Evolutionary conservation across 805 yeast genomes (phyloP), one percentile per base, ranked within the genome.

Genomic region (Zygosaccharomyces siamensis): DNA sequence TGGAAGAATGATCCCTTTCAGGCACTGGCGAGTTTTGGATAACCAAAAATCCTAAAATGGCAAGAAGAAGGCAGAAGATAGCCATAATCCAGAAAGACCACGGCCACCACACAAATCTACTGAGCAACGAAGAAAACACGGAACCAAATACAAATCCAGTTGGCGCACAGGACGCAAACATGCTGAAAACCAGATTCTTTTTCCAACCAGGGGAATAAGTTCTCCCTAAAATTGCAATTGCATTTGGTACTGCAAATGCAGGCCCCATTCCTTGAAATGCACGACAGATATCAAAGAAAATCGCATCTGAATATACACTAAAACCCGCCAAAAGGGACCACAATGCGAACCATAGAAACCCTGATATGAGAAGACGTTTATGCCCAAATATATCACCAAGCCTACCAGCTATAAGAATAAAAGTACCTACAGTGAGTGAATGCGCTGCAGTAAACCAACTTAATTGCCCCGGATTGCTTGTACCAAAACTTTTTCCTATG

Each of bases 361-460:
- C 89, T 5, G 71, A 52, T 0, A 79, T 45, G 50, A 83, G 73
- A 24, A 80, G 64, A 31, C 59, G 65, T 49, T 79, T 81, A 48
- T 82, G 73, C 0, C 92, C 92, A 55, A 74, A 77, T 7, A 83
- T 64, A 60, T 86, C 93, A 18, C 93, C 93, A 36, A 84, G 61
- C 44, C 81, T 73, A 10, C 93, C 92, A 11, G 84, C 76, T 7
- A 81, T 69, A 38, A 86, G 65, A 43, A 85, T 84, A 53, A 85
- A 79, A 0, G 92, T 80, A 7, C 90, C 90, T 21, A 54, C 58
- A 18, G 56, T 52, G 8, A 54, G 45, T 2, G 58, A 54, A 28
- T 48, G 52, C 5, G 47, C 56, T 3, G 58, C 49, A 20, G 58
- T 45, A 45, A 52, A 54, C 58, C 58, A 54, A 32, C 56, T 54